Base-by-base conservation (phyloP, 2,329 filamentous ascomycete species). In the Penicillium sp. region DNA sequence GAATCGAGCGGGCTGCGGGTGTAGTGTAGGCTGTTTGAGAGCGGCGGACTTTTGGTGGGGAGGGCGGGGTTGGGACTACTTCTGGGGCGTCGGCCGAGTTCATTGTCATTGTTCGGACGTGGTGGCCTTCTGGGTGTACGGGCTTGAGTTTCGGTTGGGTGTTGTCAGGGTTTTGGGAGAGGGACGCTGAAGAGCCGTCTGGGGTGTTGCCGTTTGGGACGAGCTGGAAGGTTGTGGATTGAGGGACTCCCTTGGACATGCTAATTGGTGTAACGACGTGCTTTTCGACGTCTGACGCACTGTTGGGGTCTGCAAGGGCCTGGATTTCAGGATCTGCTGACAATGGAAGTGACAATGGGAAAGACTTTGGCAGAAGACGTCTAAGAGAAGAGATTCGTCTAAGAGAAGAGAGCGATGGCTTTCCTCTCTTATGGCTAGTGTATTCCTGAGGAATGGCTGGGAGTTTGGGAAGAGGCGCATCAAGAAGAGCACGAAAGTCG, bases 301-400 rank as follows among this genome's bases (percentile, higher is more conserved):
- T 38, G 30, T 61, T 66, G 12, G 67, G 63, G 28, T 71, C 66
- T 6, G 66, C 63, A 3, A 75, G 66, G 16, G 71, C 72, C 0
- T 66, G 67, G 33, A 75, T 75, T 37, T 74, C 69, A 36, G 73
- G 73, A 49, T 75, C 73, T 2, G 65, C 64, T 30, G 71, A 74
- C 22, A 75, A 52, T 38, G 71, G 68, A 6, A 68, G 49, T 1
- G 67, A 72, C 2, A 65, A 19, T 1, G 64, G 60, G 17, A 71
- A 66, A 3, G 63, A 46, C 28, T 68, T 74, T 16, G 70, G 72
- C 8, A 74, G 62, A 16, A 73, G 67, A 33, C 63, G 68, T 26
- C 63, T 61, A 14, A 71, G 50, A 3, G 71, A 74, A 0, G 72
- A 73, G 2, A 22, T 2, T 22, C 63, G 68, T 26, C 63, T 62